These are phyloP conservation scores for Trichoderma sp. DNA, from an alignment of 2,329 filamentous ascomycete genomes.

Conservation along the genomic window DNA sequence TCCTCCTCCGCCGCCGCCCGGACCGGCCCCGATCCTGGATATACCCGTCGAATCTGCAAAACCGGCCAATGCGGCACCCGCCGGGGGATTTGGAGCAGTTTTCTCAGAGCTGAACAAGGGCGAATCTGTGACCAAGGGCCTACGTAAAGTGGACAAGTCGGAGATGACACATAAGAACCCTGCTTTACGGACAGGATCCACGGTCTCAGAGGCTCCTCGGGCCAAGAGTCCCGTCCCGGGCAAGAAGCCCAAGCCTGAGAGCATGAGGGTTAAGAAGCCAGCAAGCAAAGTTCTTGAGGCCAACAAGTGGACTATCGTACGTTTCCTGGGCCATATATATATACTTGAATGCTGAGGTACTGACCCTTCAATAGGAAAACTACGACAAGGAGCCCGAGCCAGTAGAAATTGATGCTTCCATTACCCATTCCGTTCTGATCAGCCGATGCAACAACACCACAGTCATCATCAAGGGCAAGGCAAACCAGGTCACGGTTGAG, in stretches of 20 bases:
- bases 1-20: conserved; percentile 72
- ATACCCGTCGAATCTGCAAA: conserved; percentile 50
- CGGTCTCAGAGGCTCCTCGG: conserved; percentile 66
- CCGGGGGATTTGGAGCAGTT: conserved; percentile 77
- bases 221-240: conserved; percentile 86
- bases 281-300: conserved; percentile 77
- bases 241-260: conserved; percentile 85
- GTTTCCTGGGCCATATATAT: conserved; percentile 36
- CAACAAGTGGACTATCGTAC: conserved; percentile 89
- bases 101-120: conserved; percentile 93
- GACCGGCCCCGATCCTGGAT: conserved; percentile 68
- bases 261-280: conserved; percentile 82
- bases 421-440: conserved; percentile 89
- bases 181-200: conserved; percentile 72
- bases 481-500: conserved; percentile 94
- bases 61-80: conserved; percentile 29
- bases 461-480: conserved; percentile 87
- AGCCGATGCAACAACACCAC: conserved; percentile 90
- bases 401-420: conserved; percentile 78
- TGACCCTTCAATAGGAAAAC: conserved; percentile 68
- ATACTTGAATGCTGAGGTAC: not conserved
- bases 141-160: conserved; percentile 92
- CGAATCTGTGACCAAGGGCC: conserved; percentile 79
- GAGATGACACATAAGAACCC: conserved; percentile 99
- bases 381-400: conserved; percentile 76